A percentile compares a stretch with the other conserved stretches of the same genome.
phyloP scores from a whole-genome alignment of 2,329 filamentous ascomycete species.

The Monosporascus sp. region DNA sequence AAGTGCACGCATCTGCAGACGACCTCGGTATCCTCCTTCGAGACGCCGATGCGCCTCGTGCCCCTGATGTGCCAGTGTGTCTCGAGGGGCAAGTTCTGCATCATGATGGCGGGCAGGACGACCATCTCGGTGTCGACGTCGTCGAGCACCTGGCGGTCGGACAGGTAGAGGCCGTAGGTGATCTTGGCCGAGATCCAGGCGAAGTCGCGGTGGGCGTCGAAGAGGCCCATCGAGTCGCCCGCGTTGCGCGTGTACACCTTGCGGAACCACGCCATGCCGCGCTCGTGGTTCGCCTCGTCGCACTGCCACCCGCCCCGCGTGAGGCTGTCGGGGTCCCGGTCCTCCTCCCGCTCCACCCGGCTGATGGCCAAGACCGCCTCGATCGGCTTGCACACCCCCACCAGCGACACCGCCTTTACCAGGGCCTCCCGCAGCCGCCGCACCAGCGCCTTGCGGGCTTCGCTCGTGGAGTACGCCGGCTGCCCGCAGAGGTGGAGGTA shows the following conservation, averaged over 20 bases:
- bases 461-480: constrained; percentile 36
- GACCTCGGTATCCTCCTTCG: constrained; percentile 34
- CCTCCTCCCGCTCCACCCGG: constrained; percentile 44
- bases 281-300: constrained; percentile 46
- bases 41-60: constrained; percentile 41
- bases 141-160: constrained; percentile 48
- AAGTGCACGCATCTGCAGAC: constrained; percentile 17
- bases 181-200: constrained; percentile 49
- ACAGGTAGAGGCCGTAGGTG: constrained; percentile 53
- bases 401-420: constrained; percentile 51
- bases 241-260: constrained; percentile 50
- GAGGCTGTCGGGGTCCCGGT: constrained; percentile 45
- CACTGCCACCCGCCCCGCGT: constrained; percentile 54
- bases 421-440: constrained; percentile 51
- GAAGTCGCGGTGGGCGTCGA: constrained; percentile 33
- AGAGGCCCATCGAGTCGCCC: constrained; percentile 25
- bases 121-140: constrained; percentile 51
- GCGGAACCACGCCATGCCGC: constrained; percentile 50
- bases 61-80: constrained; percentile 52
- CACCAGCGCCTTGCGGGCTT: constrained; percentile 40
- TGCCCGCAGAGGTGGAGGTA: constrained; percentile 50
- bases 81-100: constrained; percentile 47
- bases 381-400: constrained; percentile 58
- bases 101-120: constrained; percentile 50
- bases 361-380: constrained; percentile 54